These are phyloP conservation scores for Copromyces sp. DNA, from an alignment of 495 filamentous ascomycete species.

Conservation along the genomic window DNA sequence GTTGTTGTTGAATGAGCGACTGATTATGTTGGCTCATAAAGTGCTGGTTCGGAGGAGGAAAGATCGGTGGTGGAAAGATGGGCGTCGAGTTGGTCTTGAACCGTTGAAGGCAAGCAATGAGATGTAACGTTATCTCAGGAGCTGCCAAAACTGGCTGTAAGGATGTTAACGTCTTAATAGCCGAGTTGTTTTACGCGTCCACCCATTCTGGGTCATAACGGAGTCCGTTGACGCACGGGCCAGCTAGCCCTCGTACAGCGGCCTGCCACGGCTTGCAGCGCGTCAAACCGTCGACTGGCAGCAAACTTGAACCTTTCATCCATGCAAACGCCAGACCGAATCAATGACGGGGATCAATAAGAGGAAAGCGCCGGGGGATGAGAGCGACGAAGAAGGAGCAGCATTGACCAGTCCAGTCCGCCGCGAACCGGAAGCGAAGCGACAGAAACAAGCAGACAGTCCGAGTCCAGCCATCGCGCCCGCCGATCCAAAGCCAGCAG, in stretches of 20 bases:
- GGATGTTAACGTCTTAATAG: too few relatives aligned
- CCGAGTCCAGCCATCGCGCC: neutral
- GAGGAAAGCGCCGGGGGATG: conserved; percentile 11
- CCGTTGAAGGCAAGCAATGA: too few relatives aligned
- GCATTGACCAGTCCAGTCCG: neutral
- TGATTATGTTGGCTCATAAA: neutral
- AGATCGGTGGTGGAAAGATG: neutral
- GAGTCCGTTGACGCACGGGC: too few relatives aligned
- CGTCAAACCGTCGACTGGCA: too few relatives aligned
- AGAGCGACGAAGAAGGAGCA: neutral
- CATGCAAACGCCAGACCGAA: neutral
- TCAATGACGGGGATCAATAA: conserved; percentile 13
- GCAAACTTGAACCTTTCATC: neutral
- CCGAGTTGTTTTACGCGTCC: too few relatives aligned
- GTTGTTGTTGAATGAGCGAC: neutral
- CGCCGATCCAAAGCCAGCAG: neutral
- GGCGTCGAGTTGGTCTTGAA: too few relatives aligned
- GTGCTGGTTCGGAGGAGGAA: neutral
- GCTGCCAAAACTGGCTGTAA: too few relatives aligned
- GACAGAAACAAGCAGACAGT: neutral
- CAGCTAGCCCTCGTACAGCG: too few relatives aligned
- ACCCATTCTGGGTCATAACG: too few relatives aligned
- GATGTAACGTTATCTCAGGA: too few relatives aligned
- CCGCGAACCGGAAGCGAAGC: neutral
- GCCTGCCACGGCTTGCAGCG: too few relatives aligned